Evolutionary conservation across 345 rosid genomes (phyloP).

Genomic region (Excoecaria agallocha): DNA sequence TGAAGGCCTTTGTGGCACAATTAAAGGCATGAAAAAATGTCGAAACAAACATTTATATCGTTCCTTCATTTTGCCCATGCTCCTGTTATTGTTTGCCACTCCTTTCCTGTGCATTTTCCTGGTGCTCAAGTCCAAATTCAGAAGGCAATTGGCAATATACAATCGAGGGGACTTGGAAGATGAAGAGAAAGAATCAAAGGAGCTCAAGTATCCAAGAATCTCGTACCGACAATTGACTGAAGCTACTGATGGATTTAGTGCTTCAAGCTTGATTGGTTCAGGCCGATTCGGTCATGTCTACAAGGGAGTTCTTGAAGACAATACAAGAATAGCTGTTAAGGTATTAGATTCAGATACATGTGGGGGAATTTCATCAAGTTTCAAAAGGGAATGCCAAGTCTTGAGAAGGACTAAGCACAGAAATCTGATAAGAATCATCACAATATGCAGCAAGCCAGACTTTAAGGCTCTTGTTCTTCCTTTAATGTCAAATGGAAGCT

Average conservation of each 20-base stretch:
- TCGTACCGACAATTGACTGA: constrained; percentile 62
- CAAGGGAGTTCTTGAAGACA: constrained; percentile 71
- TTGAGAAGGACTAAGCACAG: constrained; percentile 78
- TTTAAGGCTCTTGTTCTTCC: constrained; percentile 91
- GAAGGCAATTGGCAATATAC: constrained; percentile 29
- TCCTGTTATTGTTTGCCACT: constrained; percentile 50
- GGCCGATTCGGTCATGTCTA: constrained; percentile 86
- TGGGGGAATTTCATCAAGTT: constrained; percentile 52
- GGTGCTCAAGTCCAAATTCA: constrained; percentile 44
- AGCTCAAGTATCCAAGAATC: constrained; percentile 57
- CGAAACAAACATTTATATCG: constrained; percentile 37
- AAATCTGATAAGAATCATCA: constrained; percentile 76
- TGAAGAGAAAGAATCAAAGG: constrained; percentile 48
- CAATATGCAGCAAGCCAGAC: constrained; percentile 78
- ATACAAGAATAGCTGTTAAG: constrained; percentile 76
- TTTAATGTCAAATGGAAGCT: constrained; percentile 80
- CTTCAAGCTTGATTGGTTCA: constrained; percentile 72
- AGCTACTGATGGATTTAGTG: constrained; percentile 75
- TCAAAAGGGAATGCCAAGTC: constrained; percentile 79
- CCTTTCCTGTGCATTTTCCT: constrained; percentile 46
- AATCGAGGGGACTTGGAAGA: constrained; percentile 43
- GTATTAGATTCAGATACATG: constrained; percentile 57
- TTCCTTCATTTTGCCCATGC: constrained; percentile 46
- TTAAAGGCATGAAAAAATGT: constrained; percentile 72
- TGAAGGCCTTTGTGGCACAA: constrained; percentile 60